These are phyloP conservation scores for Diplogelasinospora grovesii DNA, from an alignment of 495 filamentous ascomycete species.

Conservation along the genomic window DNA sequence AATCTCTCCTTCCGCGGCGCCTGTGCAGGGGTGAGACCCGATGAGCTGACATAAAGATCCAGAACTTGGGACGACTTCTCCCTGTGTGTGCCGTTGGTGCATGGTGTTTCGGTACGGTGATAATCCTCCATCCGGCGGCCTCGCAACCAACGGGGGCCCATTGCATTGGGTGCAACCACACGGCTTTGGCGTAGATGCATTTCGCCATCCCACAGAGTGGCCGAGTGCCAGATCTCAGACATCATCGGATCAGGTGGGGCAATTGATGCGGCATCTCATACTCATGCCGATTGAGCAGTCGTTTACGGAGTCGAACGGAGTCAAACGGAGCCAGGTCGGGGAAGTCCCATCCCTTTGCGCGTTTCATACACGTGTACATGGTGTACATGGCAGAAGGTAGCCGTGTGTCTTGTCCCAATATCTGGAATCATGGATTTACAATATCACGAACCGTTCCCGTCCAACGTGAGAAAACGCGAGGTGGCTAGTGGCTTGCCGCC, in stretches of 20 bases:
- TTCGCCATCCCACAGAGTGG: slow-evolving; percentile 10
- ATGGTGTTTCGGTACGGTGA: no score
- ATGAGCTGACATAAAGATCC: no score
- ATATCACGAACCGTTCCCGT: slow-evolving; percentile 2
- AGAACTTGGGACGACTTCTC: no score
- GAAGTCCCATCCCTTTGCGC: no score
- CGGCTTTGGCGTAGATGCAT: slow-evolving; percentile 5
- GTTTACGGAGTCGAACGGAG: background rate
- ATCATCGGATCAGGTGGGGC: slow-evolving; percentile 11
- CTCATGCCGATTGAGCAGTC: background rate
- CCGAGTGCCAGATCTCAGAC: slow-evolving; percentile 30
- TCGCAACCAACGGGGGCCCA: no score
- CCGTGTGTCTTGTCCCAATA: background rate
- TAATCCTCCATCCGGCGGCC: no score
- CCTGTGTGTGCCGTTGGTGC: no score
- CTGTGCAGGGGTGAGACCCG: no score
- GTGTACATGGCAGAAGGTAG: background rate
- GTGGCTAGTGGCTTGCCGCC: no score
- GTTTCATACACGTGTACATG: slow-evolving; percentile 2
- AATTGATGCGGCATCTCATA: slow-evolving; percentile 10
- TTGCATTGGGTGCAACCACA: slow-evolving; percentile 12
- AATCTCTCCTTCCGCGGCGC: no score
- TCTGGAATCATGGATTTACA: background rate
- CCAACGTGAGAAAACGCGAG: no score
- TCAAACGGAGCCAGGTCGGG: no score